Base-by-base conservation (phyloP, 2,329 filamentous ascomycete genomes). In the Sphaerostilbella broomeana region DNA sequence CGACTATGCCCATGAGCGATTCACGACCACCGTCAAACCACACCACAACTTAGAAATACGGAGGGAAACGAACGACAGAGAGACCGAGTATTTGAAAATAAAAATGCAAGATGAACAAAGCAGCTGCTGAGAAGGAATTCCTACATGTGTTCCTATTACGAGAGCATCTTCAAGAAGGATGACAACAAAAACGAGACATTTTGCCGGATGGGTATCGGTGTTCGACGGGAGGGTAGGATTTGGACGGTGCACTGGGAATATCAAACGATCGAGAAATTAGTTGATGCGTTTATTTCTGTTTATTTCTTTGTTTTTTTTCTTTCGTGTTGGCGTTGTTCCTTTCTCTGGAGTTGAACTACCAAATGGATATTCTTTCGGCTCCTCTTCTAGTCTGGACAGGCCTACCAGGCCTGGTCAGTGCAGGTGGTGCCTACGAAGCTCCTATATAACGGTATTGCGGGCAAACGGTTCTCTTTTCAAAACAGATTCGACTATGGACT, bases 331-430 rank as follows among this genome's bases (percentile, higher is more conserved):
- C n/a, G n/a, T 22, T 38, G 31, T 28, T 15, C 7, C 24, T 19
- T 24, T 24, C 17, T 35, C 17, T 12, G 32, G 38, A 36, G 32
- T 41, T 21, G 26, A 21, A 19, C 22, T 21, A 31, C 32, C 38
- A 26, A 30, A 35, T 35, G 31, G 35, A 30, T 36, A 41, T 21
- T 31, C 25, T 20, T 31, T 21, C 18, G 38, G 32, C n/a, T n/a
- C n/a, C n/a, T n/a, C n/a, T n/a, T n/a, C n/a, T n/a, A n/a, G n/a
- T n/a, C n/a, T n/a, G n/a, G n/a, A n/a, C n/a, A 35, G 24, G 34
- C 40, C 33, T 24, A 17, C 18, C 16, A 28, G 40, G 27, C 35
- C 22, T 38, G n/a, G n/a, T n/a, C n/a, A n/a, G n/a, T n/a, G n/a
- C n/a, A n/a, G n/a, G n/a, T n/a, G n/a, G n/a, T n/a, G n/a, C n/a